Evolutionary conservation across 2,329 filamentous ascomycete species (phyloP).

Genomic region (Tolypocladium cylindrosporum): DNA sequence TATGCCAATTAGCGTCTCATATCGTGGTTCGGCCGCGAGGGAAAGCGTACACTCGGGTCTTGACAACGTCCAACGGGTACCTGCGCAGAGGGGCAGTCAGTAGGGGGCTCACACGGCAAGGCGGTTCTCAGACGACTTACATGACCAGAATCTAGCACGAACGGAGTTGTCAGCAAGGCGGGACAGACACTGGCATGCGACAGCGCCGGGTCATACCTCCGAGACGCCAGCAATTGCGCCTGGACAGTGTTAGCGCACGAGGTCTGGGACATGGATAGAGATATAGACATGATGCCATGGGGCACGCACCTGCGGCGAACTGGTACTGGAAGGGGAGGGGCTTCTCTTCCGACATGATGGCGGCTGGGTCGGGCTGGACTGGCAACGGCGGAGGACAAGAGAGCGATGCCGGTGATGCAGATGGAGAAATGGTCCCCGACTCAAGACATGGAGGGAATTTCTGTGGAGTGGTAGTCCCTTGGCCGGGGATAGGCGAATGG

Average conservation of each 20-base stretch:
- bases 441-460: neutral
- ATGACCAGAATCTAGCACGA: conserved; percentile 71
- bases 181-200: neutral
- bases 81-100: conserved; percentile 34
- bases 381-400: neutral
- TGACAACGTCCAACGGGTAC: conserved; percentile 98
- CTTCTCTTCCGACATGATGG: conserved; percentile 55
- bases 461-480: neutral
- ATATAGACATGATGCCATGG: neutral
- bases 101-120: conserved; percentile 2
- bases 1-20: conserved; percentile 27
- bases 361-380: conserved; percentile 9
- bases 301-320: conserved; percentile 71
- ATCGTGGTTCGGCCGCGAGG: conserved; percentile 1
- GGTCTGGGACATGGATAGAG: neutral
- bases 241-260: conserved; percentile 20
- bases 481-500: neutral
- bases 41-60: conserved; percentile 78
- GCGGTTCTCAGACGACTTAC: conserved; percentile 35
- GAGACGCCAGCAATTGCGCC: conserved; percentile 95
- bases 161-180: neutral
- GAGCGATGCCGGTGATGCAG: neutral
- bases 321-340: conserved; percentile 90
- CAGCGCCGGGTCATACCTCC: conserved; percentile 50
- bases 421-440: neutral